Conservation (phyloP, 805 yeast species). For the Lachancea nothofagi region DNA sequence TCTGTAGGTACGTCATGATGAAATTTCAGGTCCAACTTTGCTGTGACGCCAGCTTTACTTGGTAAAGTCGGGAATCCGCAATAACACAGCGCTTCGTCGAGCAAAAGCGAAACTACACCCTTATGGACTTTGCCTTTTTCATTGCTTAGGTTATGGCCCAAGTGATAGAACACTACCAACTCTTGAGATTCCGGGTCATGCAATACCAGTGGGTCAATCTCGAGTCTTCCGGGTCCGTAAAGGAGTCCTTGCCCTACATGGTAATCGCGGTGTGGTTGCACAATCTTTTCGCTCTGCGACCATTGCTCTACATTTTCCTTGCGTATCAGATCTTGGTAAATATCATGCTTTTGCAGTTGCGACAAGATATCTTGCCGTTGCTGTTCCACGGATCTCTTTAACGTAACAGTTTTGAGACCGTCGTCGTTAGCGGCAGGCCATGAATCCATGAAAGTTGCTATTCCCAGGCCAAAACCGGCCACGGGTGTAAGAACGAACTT, state of each 20-base stretch:
- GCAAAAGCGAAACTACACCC: constrained; percentile 69
- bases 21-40: constrained; percentile 62
- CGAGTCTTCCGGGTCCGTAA: constrained; percentile 60
- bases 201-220: constrained; percentile 72
- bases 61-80: constrained; percentile 85
- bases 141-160: constrained; percentile 63
- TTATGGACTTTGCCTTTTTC: constrained; percentile 72
- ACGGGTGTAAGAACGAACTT: constrained; percentile 26
- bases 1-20: constrained; percentile 44
- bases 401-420: constrained; percentile 15
- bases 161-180: constrained; percentile 58
- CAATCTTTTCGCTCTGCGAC: constrained; percentile 43
- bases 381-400: constrained; percentile 23
- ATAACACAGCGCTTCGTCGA: constrained; percentile 80
- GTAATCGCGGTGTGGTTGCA: constrained; percentile 52
- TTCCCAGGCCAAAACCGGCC: constrained; percentile 28
- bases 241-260: constrained; percentile 71
- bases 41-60: constrained; percentile 83
- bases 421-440: constrained; percentile 30
- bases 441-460: constrained; percentile 25
- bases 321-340: constrained; percentile 20
- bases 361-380: constrained; percentile 28
- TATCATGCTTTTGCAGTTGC: constrained; percentile 12
- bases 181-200: constrained; percentile 45
- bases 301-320: constrained; percentile 16